Conservation (phyloP, 805 yeast species). For the Candida insectalens region DNA sequence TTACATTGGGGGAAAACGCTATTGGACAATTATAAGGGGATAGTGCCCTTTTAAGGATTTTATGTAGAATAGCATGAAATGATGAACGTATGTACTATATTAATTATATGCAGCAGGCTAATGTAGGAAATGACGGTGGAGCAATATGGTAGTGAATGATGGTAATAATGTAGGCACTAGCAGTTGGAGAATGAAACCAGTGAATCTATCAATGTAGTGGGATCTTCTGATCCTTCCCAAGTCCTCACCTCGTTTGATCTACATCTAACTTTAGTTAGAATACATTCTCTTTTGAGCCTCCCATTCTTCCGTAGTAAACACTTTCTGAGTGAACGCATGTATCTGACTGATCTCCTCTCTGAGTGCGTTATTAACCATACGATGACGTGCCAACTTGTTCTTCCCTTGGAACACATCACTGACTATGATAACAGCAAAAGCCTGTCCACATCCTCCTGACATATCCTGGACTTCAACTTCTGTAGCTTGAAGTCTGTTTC, state of each 20-base stretch:
- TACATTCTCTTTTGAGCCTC: conserved; percentile 26
- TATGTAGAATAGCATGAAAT: too few relatives aligned
- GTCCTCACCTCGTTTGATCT: too few relatives aligned
- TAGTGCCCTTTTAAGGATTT: too few relatives aligned
- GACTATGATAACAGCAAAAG: conserved; percentile 88
- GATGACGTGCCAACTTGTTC: conserved; percentile 76
- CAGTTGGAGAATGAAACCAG: too few relatives aligned
- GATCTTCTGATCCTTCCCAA: too few relatives aligned
- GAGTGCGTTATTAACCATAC: conserved; percentile 71
- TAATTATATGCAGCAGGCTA: too few relatives aligned
- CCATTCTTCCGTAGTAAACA: conserved; percentile 88
- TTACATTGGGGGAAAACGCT: not conserved
- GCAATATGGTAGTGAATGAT: too few relatives aligned
- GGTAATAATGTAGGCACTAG: too few relatives aligned
- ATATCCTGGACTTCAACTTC: conserved; percentile 69
- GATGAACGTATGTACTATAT: too few relatives aligned
- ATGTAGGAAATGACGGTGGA: too few relatives aligned
- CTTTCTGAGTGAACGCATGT: conserved; percentile 94
- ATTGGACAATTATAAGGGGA: not conserved
- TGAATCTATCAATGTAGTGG: too few relatives aligned
- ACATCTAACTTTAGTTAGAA: too few relatives aligned
- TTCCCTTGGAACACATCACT: conserved; percentile 62
- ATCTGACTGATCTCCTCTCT: conserved; percentile 79
- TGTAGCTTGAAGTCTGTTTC: conserved; percentile 46
- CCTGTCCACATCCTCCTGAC: conserved; percentile 96